Evolutionary conservation across 257 asterid genomes (phyloP).

Genomic region (Fraxinus quadrangulata): DNA sequence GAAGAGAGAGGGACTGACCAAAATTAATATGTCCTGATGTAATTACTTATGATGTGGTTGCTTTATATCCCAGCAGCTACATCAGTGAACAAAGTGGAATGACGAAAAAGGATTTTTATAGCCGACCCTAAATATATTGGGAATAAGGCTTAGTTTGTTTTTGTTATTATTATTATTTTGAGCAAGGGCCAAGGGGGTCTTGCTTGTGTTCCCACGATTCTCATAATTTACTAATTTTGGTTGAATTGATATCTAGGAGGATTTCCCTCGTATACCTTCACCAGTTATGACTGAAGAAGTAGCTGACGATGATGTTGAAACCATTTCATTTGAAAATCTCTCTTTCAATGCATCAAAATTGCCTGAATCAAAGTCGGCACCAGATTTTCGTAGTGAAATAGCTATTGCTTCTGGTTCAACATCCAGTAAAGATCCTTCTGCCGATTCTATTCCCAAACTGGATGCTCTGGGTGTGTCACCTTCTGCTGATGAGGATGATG

Average conservation of each 20-base stretch:
- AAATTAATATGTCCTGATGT: not conserved
- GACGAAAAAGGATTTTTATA: not conserved
- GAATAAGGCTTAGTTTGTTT: not conserved
- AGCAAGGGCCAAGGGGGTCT: not conserved
- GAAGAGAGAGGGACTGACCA: not conserved
- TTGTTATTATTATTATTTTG: not conserved
- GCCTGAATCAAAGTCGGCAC: slow-evolving; percentile 43
- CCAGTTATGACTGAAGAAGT: slow-evolving; percentile 61
- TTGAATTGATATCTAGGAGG: slow-evolving; percentile 51
- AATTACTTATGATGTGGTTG: not conserved
- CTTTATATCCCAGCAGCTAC: not conserved
- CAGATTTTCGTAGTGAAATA: slow-evolving; percentile 32
- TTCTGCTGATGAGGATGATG: slow-evolving; percentile 42
- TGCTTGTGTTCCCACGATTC: slow-evolving; percentile 18
- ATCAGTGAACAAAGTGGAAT: not conserved
- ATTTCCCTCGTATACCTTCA: slow-evolving; percentile 78
- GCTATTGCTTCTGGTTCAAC: slow-evolving; percentile 37
- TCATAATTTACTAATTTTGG: slow-evolving; percentile 15
- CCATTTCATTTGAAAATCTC: slow-evolving; percentile 53
- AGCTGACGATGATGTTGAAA: slow-evolving; percentile 43
- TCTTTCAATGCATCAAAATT: slow-evolving; percentile 42
- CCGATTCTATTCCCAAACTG: slow-evolving; percentile 29
- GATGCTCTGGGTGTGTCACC: slow-evolving; percentile 37
- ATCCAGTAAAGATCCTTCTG: slow-evolving; percentile 34
- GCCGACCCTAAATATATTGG: not conserved